These are phyloP conservation scores for Salix purpurea DNA, from an alignment of 345 rosid species.

Conservation along the genomic window DNA sequence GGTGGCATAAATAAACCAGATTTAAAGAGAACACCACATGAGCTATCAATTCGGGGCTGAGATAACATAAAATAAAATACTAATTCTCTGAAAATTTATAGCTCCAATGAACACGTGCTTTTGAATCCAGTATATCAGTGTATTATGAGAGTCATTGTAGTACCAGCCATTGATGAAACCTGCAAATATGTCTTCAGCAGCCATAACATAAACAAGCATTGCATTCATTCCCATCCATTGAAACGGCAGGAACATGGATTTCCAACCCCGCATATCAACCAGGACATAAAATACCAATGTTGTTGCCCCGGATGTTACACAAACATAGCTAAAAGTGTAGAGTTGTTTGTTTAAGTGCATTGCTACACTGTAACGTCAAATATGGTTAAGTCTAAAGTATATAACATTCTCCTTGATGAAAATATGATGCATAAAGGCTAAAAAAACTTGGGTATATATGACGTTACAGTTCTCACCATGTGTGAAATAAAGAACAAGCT, in stretches of 20 bases:
- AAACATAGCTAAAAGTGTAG: conserved; percentile 82
- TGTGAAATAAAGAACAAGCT: conserved; percentile 59
- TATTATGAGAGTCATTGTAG: conserved; percentile 56
- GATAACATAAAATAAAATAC: no score
- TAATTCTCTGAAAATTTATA: no score
- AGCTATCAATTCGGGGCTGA: no score
- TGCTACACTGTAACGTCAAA: no score
- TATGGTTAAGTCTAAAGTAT: no score
- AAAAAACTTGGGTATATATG: background rate
- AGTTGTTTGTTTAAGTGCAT: no score
- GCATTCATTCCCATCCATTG: conserved; percentile 94
- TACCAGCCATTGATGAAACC: conserved; percentile 90
- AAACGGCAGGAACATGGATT: conserved; percentile 49
- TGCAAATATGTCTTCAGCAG: conserved; percentile 85
- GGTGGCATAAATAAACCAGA: no score
- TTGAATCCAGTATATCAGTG: conserved; percentile 25
- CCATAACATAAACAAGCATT: conserved; percentile 93
- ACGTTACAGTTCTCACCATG: conserved; percentile 43
- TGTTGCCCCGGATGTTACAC: conserved; percentile 79
- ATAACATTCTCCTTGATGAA: no score
- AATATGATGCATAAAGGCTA: no score
- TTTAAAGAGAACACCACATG: no score
- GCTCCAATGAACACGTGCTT: no score
- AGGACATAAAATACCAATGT: conserved; percentile 60
- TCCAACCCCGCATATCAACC: conserved; percentile 62